Conservation (phyloP, 2,329 filamentous ascomycete species). For the Penicillium sp. region DNA sequence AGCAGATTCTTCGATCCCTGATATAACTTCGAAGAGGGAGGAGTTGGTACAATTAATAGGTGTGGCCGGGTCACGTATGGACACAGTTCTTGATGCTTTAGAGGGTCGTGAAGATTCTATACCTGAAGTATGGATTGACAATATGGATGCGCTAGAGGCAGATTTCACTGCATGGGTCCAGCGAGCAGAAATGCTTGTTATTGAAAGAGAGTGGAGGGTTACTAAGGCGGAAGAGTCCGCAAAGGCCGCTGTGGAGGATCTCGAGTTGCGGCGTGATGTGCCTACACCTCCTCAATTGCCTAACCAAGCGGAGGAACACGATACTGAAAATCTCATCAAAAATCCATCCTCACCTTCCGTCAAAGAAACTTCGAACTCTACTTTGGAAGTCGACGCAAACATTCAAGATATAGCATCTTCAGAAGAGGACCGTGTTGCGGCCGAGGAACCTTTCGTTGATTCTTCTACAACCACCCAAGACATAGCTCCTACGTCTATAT, state of each 20-base stretch:
- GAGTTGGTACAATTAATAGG: slow-evolving; percentile 67
- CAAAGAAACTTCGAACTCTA: neutral
- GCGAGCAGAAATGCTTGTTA: slow-evolving; percentile 69
- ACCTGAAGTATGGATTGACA: slow-evolving; percentile 81
- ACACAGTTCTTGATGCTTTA: slow-evolving; percentile 79
- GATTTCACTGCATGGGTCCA: slow-evolving; percentile 78
- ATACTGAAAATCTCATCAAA: neutral
- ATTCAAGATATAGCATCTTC: neutral
- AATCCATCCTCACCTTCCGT: neutral
- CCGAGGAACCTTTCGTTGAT: neutral
- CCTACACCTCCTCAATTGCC: neutral
- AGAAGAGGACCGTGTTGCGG: neutral
- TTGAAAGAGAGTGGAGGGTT: slow-evolving; percentile 59
- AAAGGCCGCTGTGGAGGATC: neutral
- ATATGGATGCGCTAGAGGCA: slow-evolving; percentile 74
- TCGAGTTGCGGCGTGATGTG: neutral
- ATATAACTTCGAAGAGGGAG: slow-evolving; percentile 43
- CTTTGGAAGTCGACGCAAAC: neutral
- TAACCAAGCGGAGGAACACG: slow-evolving; percentile 12
- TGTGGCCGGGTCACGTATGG: slow-evolving; percentile 67
- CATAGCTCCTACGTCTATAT: neutral
- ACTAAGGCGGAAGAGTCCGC: slow-evolving; percentile 14
- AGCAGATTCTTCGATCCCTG: slow-evolving; percentile 28
- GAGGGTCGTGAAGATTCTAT: slow-evolving; percentile 81
- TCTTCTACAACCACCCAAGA: neutral